Conservation (phyloP, 306 rosid species). For the Trifolium repens region DNA sequence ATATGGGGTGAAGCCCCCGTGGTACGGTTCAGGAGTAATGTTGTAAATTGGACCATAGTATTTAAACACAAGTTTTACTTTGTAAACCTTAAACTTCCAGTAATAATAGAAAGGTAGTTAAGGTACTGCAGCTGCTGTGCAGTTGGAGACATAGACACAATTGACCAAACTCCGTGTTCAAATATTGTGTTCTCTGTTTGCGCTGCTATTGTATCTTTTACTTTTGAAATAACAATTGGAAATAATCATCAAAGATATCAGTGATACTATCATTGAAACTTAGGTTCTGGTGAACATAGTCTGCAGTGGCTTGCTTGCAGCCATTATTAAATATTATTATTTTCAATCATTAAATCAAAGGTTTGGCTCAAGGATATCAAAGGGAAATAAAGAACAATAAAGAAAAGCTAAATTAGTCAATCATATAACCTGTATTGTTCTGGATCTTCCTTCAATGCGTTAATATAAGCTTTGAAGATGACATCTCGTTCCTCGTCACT, state of each 20-base stretch:
- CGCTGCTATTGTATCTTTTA: too few species aligned
- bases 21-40: too few species aligned
- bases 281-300: slow-evolving; percentile 27
- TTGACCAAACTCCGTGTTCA: too few species aligned
- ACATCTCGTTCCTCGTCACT: slow-evolving; percentile 82
- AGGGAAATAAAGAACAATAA: background rate
- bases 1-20: too few species aligned
- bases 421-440: slow-evolving; percentile 73
- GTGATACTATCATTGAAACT: background rate
- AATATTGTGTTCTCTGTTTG: too few species aligned
- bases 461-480: slow-evolving; percentile 81
- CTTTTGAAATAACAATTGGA: background rate
- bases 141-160: too few species aligned
- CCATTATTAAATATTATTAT: background rate
- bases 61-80: too few species aligned
- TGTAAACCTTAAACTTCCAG: too few species aligned
- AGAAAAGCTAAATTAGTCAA: slow-evolving; percentile 9
- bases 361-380: background rate
- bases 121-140: too few species aligned
- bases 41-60: too few species aligned
- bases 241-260: background rate
- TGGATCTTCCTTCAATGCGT: slow-evolving; percentile 87
- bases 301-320: background rate
- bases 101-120: too few species aligned
- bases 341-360: background rate